A percentile compares a stretch with the other conserved stretches of the same genome.
Conservation (phyloP, 306 rosid genomes). For the Vigna trinervia region DNA sequence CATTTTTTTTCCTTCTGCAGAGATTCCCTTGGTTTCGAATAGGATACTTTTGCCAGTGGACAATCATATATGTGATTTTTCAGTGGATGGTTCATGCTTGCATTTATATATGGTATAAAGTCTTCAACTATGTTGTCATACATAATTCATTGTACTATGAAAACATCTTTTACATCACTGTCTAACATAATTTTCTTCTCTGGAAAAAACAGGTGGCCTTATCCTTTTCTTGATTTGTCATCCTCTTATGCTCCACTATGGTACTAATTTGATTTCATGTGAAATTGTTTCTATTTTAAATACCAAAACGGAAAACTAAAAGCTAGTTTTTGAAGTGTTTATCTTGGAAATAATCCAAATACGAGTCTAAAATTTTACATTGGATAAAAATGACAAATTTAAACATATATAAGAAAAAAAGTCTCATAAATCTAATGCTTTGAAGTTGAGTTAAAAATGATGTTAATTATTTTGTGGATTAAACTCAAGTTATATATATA, state of each 20-base stretch:
- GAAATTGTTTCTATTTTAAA: not conserved
- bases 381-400: no score
- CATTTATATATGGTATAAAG: constrained; percentile 71
- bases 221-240: constrained; percentile 96
- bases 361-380: no score
- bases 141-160: not conserved
- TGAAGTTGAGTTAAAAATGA: no score
- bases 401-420: no score
- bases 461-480: no score
- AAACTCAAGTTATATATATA: no score
- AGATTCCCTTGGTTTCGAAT: constrained; percentile 93
- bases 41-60: constrained; percentile 93
- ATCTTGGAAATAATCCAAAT: no score
- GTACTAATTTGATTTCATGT: constrained; percentile 47
- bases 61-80: constrained; percentile 71
- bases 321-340: not conserved
- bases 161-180: constrained; percentile 10
- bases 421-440: no score
- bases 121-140: not conserved
- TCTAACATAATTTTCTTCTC: constrained; percentile 24
- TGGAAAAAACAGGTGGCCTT: constrained; percentile 88
- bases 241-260: constrained; percentile 88
- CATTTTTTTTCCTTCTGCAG: constrained; percentile 48
- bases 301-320: not conserved
- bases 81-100: constrained; percentile 91